A percentile compares a stretch with the other conserved stretches of the same genome.
Evolutionary conservation across 2,329 filamentous ascomycete genomes (phyloP).

Genomic region (Exophiala sp.): DNA sequence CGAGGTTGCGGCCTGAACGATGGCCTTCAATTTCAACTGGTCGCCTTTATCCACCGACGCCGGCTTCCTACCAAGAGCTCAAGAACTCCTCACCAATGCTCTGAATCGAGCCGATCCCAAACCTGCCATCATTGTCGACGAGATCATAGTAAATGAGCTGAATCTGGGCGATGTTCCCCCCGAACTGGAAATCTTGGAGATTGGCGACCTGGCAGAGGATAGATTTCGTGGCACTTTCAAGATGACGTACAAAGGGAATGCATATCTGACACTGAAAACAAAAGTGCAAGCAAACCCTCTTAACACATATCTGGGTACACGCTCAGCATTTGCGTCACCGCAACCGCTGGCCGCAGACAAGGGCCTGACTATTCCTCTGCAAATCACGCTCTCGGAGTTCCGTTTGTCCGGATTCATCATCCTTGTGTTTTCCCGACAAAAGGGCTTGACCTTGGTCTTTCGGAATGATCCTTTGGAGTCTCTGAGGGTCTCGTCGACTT

Average conservation of each 20-base stretch:
- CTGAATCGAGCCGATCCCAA: constrained; percentile 97
- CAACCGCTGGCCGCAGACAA: constrained; percentile 80
- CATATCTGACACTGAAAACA: constrained; percentile 89
- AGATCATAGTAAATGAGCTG: constrained; percentile 84
- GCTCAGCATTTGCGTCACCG: constrained; percentile 86
- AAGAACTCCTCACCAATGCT: constrained; percentile 88
- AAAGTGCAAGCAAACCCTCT: constrained; percentile 96
- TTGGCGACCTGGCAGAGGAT: constrained; percentile 95
- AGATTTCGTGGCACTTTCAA: constrained; percentile 98
- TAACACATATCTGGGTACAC: constrained; percentile 89
- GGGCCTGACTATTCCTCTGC: constrained; percentile 91
- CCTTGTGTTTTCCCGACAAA: constrained; percentile 93
- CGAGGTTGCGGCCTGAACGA: constrained; percentile 36
- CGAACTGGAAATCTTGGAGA: constrained; percentile 93
- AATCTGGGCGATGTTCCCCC: constrained; percentile 93
- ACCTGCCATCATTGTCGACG: constrained; percentile 98
- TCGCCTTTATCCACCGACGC: constrained; percentile 95
- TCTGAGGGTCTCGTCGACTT: constrained; percentile 96
- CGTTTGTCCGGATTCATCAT: constrained; percentile 96
- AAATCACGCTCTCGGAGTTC: constrained; percentile 93
- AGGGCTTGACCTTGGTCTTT: constrained; percentile 93
- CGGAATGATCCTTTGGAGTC: constrained; percentile 97
- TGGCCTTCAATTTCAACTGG: constrained; percentile 99
- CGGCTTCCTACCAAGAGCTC: constrained; percentile 79
- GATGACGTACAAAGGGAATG: constrained; percentile 95